These are phyloP conservation scores for Tausonia pullulans DNA, from an alignment of 1,284 basidiomycete genomes.

Conservation along the genomic window DNA sequence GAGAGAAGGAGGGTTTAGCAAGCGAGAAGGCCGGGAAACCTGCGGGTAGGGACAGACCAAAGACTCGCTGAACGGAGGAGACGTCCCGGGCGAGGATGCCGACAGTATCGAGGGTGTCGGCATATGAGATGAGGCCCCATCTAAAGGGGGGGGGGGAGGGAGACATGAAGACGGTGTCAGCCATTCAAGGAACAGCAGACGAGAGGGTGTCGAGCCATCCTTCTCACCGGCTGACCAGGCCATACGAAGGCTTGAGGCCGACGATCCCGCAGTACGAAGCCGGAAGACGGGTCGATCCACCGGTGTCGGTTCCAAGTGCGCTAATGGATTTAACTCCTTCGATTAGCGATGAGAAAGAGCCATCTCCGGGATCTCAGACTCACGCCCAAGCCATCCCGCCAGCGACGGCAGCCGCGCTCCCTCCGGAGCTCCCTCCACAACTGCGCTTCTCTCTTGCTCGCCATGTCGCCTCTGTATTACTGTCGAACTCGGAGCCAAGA, in stretches of 20 bases:
- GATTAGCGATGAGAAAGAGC: neutral
- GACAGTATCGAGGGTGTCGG: constrained; percentile 89
- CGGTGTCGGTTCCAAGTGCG: constrained; percentile 87
- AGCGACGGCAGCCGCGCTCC: constrained; percentile 39
- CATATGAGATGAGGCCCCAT: constrained; percentile 85
- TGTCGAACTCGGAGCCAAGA: neutral
- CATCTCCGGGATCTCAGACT: constrained; percentile 27
- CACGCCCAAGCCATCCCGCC: constrained; percentile 65
- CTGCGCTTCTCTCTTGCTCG: constrained; percentile 51
- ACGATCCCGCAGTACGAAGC: constrained; percentile 88
- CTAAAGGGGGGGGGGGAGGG: constrained; percentile 33
- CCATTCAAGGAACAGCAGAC: neutral
- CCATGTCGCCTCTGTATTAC: constrained; percentile 19
- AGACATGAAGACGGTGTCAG: neutral
- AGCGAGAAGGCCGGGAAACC: neutral
- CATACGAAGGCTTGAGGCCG: constrained; percentile 91
- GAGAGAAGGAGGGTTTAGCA: neutral
- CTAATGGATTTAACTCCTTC: constrained; percentile 35
- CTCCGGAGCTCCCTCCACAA: constrained; percentile 38
- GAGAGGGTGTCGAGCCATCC: neutral
- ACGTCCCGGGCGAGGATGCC: constrained; percentile 62
- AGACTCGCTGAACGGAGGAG: constrained; percentile 44
- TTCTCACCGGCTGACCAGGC: constrained; percentile 64
- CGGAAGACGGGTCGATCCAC: constrained; percentile 83
- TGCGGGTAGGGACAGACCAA: constrained; percentile 42